phyloP scores from a whole-genome alignment of 345 rosid species.

The Rhodomyrtus tomentosa region DNA sequence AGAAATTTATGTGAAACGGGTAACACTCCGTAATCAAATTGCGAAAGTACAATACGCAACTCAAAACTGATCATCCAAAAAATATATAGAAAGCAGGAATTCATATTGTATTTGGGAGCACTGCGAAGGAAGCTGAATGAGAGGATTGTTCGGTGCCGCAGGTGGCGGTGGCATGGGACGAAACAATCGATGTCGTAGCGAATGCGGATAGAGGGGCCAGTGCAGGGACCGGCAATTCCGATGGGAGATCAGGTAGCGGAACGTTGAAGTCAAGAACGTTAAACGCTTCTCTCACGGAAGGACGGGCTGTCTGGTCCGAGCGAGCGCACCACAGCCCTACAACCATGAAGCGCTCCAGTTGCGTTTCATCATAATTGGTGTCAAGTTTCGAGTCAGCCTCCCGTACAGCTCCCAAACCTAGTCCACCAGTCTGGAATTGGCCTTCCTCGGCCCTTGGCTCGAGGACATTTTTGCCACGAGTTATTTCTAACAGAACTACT shows the following conservation, averaged over 20 bases:
- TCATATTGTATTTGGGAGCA: neutral
- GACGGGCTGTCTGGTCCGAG: neutral
- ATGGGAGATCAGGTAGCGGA: neutral
- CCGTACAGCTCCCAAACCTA: neutral
- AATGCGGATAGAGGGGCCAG: neutral
- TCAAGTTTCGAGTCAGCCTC: neutral
- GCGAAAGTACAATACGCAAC: neutral
- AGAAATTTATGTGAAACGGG: neutral
- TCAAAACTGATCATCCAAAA: neutral
- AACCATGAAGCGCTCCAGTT: neutral
- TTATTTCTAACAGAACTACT: neutral
- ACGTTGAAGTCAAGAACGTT: neutral
- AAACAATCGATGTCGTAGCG: neutral
- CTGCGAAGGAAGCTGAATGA: neutral
- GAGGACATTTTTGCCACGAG: neutral
- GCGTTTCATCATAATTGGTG: neutral
- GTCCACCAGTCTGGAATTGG: neutral
- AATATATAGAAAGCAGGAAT: neutral
- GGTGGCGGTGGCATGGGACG: neutral
- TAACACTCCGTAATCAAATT: neutral
- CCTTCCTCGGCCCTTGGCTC: neutral
- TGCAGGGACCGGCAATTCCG: neutral
- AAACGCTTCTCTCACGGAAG: neutral
- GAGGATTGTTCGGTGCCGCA: neutral
- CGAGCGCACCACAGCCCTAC: neutral